Evolutionary conservation across 116 monocot species (phyloP).

Genomic region (Posidonia oceanica): DNA sequence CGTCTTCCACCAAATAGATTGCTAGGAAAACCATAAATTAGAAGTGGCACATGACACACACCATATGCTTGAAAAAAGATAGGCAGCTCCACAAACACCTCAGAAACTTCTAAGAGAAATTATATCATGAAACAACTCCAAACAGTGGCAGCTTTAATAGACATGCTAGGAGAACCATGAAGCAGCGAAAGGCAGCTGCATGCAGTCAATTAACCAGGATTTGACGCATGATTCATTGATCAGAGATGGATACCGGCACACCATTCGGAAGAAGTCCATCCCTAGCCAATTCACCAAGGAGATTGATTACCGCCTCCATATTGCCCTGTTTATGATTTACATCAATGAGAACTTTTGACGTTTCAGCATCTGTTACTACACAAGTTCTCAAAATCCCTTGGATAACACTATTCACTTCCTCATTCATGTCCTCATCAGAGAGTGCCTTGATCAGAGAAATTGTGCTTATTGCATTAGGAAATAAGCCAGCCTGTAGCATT

Average conservation of each 20-base stretch:
- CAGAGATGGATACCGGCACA: background rate
- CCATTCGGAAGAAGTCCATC: conserved; percentile 11
- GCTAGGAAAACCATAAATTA: too few relatives aligned
- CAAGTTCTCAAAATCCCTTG: conserved; percentile 17
- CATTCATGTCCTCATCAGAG: conserved; percentile 13
- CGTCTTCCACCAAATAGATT: too few relatives aligned
- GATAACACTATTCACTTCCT: conserved; percentile 15
- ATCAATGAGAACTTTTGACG: conserved; percentile 16
- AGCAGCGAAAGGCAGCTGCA: too few relatives aligned
- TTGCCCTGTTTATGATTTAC: conserved; percentile 22
- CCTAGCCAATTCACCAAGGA: conserved; percentile 12
- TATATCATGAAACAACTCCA: too few relatives aligned
- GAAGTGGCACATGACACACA: too few relatives aligned
- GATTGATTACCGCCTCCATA: conserved; percentile 16
- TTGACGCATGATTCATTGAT: too few relatives aligned
- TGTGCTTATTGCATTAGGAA: conserved; percentile 12
- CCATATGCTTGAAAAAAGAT: too few relatives aligned
- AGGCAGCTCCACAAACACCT: too few relatives aligned
- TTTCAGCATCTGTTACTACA: conserved; percentile 15
- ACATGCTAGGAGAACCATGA: too few relatives aligned
- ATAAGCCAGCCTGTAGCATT: conserved; percentile 13
- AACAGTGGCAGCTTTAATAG: too few relatives aligned
- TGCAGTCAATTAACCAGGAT: too few relatives aligned
- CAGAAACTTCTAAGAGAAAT: too few relatives aligned
- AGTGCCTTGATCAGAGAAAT: conserved; percentile 21